Evolutionary conservation across 495 filamentous ascomycete species (phyloP), one percentile per base, ranked within the genome.

Genomic region (Hypoxylon lienhwacheense): DNA sequence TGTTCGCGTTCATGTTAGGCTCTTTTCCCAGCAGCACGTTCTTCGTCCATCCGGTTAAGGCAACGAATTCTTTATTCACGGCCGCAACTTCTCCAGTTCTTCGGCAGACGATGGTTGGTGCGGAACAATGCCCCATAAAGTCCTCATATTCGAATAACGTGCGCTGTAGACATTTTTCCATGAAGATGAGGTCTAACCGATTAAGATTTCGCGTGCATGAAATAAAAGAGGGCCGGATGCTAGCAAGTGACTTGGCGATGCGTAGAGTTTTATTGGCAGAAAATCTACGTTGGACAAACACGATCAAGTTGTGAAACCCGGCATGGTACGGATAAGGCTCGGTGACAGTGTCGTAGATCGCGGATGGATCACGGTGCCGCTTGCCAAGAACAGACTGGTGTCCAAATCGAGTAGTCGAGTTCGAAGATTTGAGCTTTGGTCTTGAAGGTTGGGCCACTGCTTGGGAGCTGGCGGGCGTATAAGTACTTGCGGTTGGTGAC

Each of bases 101-200:
- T 43, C 93, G 81, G 58, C 89, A 95, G 34, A 96, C 88, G 47
- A 98, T 85, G 1, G 90, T 91, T 11, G 93, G 93, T 16, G 91
- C 95, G 26, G 89, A 89, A 51, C 83, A 88, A 37, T 86, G 83
- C 48, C 88, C 85, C 77, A 95, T 88, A 61, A 91, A 91, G 48
- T 93, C 89, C 55, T 97, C 89, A 59, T 95, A 93, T 64, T 95
- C 90, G 66, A 85, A 89, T 8, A 98, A 77, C 1, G 88, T 91
- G 29, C 93, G 87, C 66, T 98, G 93, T 65, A 97, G 89, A 65
- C 88, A 91, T 68, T 95, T 91, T 69, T 98, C 93, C 89, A 93
- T 95, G 72, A 97, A 96, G 16, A 98, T 84, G 14, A 97, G 79
- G 66, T 98, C 93, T 63, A 91, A 83, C 20, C 82, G 76, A 47